Evolutionary conservation across 1,139 yeast genomes (phyloP), one percentile per base, ranked within the genome.

Genomic region (Saccharomyces hybrid): DNA sequence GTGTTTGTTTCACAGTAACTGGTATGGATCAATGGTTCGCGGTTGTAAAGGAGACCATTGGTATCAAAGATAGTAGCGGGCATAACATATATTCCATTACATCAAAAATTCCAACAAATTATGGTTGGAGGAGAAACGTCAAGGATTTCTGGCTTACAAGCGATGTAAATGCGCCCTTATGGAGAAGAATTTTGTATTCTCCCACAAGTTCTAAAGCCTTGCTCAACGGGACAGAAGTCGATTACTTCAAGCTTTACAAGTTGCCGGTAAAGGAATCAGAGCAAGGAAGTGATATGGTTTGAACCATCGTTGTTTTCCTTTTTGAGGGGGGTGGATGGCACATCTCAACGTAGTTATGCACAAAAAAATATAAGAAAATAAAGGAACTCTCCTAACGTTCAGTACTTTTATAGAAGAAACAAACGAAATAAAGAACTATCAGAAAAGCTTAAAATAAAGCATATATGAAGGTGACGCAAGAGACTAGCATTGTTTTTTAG

Each of bases 141-240:
- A 64, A 76, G 26, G 90, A 85, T 63, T 85, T 85, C 61, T 81
- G 88, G 82, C 78, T 83, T 46, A 71, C 83, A 34, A 81, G 83
- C 42, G 73, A 73, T 49, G 57, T 48, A 49, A 48, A 80, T 50
- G 59, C 67, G 46, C 64, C 72, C 58, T 63, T 69, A 48, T 67
- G 77, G 71, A 74, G 81, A 70, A 76, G 76, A 58, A 61, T 84
- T 5, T 73, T 81, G 58, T 75, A 73, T 56, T 70, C 83, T 53
- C 86, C 88, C 0, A 73, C 77, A 8, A 75, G 75, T 51, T 87
- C 85, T 7, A 87, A 83, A 56, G 82, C 81, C 51, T 79, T 79
- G 56, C 71, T 84, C 61, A 80, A 82, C 58, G 87, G 88, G 0
- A 60, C 72, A 47, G 70, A 78, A 26, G 86, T 84, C 13, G 86